Evolutionary conservation across 108 stramenopile genomes (phyloP), one percentile per base, ranked within the genome.

Genomic region (Cyclotella distinguenda): DNA sequence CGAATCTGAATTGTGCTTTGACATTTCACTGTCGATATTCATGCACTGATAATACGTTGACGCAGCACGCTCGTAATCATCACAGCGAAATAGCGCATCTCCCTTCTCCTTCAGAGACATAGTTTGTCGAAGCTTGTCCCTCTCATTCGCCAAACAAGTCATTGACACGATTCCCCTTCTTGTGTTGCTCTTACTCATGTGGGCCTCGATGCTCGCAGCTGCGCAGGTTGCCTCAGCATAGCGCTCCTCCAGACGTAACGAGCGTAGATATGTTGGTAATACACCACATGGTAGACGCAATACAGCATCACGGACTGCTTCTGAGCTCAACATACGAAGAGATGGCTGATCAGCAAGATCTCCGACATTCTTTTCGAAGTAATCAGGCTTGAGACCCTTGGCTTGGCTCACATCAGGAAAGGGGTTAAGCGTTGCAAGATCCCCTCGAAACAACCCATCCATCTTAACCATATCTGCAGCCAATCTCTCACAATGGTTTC

Each of bases 201-300:
- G 68, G 2, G 50, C 43, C 51, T 77, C 75, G 23, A 78, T 67
- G 23, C 36, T 55, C 8, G 82, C 51, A 25, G 68, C 74, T 12
- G 72, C 82, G 39, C 80, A 80, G 1, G 82, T 81, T 13, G 78
- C 73, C 43, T 77, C 78, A 12, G 78, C 72, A 54, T 89, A 93
- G 27, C 85, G 59, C 57, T 93, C 92, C 58, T 93, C 86, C 15
- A 93, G 61, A 8, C 92, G 81, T 59, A 93, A 63, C 0, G 87
- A 70, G 28, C 92, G 66, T 0, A 86, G 16, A 63, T 88, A 93
- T 40, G 70, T 51, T 2, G 68, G 85, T 16, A 79, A 55, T 18
- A 90, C 58, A 5, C 73, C 63, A 49, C 53, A 46, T 13, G 87
- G 88, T 7, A 93, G 52, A 23, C 91, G 80, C 43, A 89, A 42